Base-by-base conservation (phyloP, 1,139 yeast genomes). In the Protomyces inundatus region DNA sequence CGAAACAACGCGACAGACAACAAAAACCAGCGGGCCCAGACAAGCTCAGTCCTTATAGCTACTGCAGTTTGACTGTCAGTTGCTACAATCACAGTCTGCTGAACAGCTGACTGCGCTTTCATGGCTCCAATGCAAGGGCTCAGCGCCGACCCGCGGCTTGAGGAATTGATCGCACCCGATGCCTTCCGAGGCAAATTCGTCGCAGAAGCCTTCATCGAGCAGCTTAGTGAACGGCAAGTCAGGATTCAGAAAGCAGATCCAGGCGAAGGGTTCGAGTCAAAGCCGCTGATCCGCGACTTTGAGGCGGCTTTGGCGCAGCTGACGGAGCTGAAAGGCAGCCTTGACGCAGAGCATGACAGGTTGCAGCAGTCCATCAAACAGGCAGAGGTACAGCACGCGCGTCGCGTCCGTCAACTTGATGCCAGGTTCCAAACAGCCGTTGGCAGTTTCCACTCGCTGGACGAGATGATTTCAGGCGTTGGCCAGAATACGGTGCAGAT, bases 201-300 rank as follows among this genome's bases (percentile, higher is more conserved):
- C 53, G 56, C 42, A 35, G 33, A 33, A 32, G 32, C 46, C 10
- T 58, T 58, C 30, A 40, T 58, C 53, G 56, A 58, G 33, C 54
- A 55, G 3, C 45, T 58, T 6, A 58, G 62, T 40, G 62, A 40
- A 36, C 39, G 56, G 45, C 56, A 58, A 35, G 40, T 58, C 34
- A 35, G 40, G n/a, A 30, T 51, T 12, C 62, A 58, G 45, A 45
- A 36, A 54, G 34, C 35, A 52, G 45, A 46, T 14, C 46, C 35
- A 12, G 56, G 37, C 35, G 40, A 64, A 69, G 73, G 74, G 2
- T 71, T 77, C 64, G 97, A 93, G 73, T 97, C 98, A 1, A 90
- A 89, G 70, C 98, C 98, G 1, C 91, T 89, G 73, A 93, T 93
- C 63, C 82, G 97, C 71, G 89, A 97, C 0, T 91, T 93, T 74